Conservation (phyloP, 495 filamentous ascomycete species). For the Neurospora sp. region DNA sequence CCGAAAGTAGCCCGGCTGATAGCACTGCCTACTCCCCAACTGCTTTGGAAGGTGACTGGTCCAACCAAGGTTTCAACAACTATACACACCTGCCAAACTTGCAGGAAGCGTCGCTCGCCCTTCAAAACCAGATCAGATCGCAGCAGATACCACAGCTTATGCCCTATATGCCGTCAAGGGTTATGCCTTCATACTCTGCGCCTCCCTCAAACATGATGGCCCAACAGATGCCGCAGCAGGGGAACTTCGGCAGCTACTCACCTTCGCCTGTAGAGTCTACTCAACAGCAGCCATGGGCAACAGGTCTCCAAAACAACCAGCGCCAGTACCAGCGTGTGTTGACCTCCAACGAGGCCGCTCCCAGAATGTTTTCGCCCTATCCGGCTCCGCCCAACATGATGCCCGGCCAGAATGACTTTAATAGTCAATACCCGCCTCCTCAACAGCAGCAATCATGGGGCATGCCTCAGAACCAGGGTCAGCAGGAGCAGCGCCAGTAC, state of each 20-base stretch:
- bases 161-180: not conserved
- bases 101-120: constrained; percentile 22
- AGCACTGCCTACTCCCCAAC: constrained; percentile 14
- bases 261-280: not conserved
- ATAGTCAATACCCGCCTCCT: not conserved
- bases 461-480: not conserved
- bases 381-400: not conserved
- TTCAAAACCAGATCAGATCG: constrained; percentile 12
- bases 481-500: not conserved
- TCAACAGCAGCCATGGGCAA: not conserved
- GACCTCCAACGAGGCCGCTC: not conserved
- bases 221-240: not conserved
- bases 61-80: constrained; percentile 14
- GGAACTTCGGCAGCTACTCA: not conserved
- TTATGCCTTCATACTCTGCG: not conserved
- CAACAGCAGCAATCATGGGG: not conserved
- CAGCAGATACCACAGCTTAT: constrained; percentile 10
- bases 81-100: constrained; percentile 34
- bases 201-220: not conserved
- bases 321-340: not conserved
- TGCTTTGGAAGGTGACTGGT: constrained; percentile 21
- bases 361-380: not conserved
- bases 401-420: not conserved
- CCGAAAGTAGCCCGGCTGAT: constrained; percentile 32
- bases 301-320: not conserved